Conservation (phyloP, 2,329 filamentous ascomycete genomes). For the Tricladium varicosporioides region DNA sequence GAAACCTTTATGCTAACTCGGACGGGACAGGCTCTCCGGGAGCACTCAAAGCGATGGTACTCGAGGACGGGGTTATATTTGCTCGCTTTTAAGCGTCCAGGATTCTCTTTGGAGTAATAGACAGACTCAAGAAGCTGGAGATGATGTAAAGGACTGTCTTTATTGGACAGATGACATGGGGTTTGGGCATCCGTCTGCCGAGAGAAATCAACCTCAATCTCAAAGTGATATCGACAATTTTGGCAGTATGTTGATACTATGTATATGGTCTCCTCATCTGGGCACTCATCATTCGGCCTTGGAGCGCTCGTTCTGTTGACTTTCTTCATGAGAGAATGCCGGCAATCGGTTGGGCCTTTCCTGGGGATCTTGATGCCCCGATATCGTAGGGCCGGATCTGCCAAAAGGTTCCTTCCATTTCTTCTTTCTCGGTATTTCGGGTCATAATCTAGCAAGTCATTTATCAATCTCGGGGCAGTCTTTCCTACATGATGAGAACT, state of each 20-base stretch:
- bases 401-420: conserved; percentile 48
- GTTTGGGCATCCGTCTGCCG: conserved; percentile 34
- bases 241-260: conserved; percentile 60
- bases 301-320: conserved; percentile 48
- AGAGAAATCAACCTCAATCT: conserved; percentile 53
- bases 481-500: conserved; percentile 41
- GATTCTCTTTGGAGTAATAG: conserved; percentile 32
- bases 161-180: conserved; percentile 36
- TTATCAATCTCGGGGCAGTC: conserved; percentile 46
- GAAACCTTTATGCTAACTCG: conserved; percentile 50
- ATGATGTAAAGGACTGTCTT: conserved; percentile 59
- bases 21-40: conserved; percentile 53
- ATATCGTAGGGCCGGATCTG: conserved; percentile 54
- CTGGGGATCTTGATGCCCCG: conserved; percentile 30
- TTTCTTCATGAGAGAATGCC: conserved; percentile 59
- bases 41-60: conserved; percentile 55
- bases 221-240: conserved; percentile 60
- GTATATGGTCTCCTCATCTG: conserved; percentile 43
- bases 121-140: conserved; percentile 43
- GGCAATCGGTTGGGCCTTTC: conserved; percentile 46
- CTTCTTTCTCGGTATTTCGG: conserved; percentile 32
- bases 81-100: conserved; percentile 25
- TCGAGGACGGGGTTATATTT: conserved; percentile 36
- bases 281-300: conserved; percentile 36
- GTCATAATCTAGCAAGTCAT: conserved; percentile 45